These are phyloP conservation scores for Stagonosporopsis cucurbitacearum DNA, from an alignment of 2,329 filamentous ascomycete species.

Conservation along the genomic window DNA sequence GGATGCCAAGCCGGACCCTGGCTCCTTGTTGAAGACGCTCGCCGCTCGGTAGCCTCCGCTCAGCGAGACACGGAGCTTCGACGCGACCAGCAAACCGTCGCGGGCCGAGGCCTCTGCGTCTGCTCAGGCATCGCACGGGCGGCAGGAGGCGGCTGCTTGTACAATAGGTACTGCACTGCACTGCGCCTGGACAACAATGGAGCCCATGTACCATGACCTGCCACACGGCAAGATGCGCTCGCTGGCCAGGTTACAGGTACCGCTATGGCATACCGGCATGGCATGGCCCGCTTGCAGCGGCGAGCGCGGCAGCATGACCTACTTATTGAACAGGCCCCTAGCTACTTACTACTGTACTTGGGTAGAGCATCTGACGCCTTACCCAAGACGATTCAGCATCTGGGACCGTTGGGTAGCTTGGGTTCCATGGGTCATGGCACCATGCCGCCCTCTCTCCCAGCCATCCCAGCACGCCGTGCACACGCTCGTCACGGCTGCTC, in stretches of 20 bases:
- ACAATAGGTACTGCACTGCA: not conserved
- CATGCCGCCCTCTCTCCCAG: not conserved
- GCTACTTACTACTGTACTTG: no score
- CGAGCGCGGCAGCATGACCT: constrained; percentile 18
- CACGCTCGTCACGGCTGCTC: constrained; percentile 1
- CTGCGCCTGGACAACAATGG: not conserved
- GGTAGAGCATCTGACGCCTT: no score
- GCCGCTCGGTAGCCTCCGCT: not conserved
- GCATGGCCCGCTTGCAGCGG: constrained; percentile 17
- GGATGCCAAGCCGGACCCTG: constrained; percentile 3
- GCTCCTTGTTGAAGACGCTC: not conserved
- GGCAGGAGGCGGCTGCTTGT: not conserved
- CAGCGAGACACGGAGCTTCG: not conserved
- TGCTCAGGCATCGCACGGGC: not conserved
- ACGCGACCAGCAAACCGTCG: not conserved
- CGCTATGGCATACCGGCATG: no score
- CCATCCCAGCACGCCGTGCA: constrained; percentile 6
- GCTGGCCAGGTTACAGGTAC: no score
- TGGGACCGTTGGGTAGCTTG: no score
- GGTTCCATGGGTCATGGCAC: constrained; percentile 14
- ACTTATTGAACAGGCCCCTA: no score
- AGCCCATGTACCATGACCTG: not conserved
- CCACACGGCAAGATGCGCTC: constrained; percentile 17
- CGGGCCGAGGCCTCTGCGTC: not conserved
- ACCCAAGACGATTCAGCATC: constrained; percentile 17